Evolutionary conservation across 192 early-diverging fungal species (phyloP).

Genomic region (Umbelopsis ramanniana): DNA sequence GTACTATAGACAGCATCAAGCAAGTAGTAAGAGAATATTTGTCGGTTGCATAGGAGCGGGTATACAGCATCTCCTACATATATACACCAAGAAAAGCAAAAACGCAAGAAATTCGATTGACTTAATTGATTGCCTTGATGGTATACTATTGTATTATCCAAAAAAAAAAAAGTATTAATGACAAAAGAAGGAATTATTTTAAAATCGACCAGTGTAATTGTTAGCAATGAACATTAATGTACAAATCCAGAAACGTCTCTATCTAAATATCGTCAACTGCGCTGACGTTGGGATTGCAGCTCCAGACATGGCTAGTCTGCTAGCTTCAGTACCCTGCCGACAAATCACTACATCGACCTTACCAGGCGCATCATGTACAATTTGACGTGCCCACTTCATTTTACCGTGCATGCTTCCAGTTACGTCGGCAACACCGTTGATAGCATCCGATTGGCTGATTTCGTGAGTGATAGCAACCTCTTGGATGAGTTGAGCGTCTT

Average conservation of each 20-base stretch:
- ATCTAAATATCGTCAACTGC: constrained; percentile 8
- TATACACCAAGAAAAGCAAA: not conserved
- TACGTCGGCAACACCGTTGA: constrained; percentile 22
- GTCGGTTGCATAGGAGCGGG: constrained; percentile 5
- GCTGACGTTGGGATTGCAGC: not conserved
- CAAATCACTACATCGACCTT: constrained; percentile 24
- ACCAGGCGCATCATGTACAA: constrained; percentile 5
- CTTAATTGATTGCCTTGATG: not conserved
- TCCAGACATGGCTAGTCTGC: not conserved
- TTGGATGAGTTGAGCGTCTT: not conserved
- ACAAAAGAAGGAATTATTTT: no score
- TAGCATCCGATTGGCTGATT: not conserved
- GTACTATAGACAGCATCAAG: constrained; percentile 15
- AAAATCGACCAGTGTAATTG: no score
- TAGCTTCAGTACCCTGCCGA: constrained; percentile 20
- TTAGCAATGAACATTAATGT: no score
- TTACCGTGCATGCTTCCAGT: constrained; percentile 45
- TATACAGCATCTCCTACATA: not conserved
- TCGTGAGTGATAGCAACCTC: not conserved
- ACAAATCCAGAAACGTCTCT: no score
- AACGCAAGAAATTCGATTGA: not conserved
- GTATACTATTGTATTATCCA: not conserved
- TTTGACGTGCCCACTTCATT: constrained; percentile 34
- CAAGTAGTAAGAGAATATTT: constrained; percentile 26
- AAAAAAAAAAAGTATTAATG: no score